Conservation (phyloP, 441 rosid species). For the Oxalis stricta region DNA sequence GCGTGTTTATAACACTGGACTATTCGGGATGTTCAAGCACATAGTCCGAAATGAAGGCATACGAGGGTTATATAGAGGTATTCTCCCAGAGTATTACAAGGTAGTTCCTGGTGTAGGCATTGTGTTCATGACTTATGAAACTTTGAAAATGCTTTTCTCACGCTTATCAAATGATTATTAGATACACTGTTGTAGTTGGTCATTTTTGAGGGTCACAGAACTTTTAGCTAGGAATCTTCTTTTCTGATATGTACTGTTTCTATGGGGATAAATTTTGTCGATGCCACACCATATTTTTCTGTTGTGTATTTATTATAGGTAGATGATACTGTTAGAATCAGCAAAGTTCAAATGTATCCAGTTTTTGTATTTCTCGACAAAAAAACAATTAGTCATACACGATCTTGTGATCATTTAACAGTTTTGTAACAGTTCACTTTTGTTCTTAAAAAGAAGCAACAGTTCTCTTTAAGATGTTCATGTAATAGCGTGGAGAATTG, state of each 20-base stretch:
- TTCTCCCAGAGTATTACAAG: constrained; percentile 88
- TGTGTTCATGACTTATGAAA: constrained; percentile 80
- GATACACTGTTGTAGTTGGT: background rate
- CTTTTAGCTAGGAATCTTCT: no score
- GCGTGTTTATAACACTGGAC: constrained; percentile 53
- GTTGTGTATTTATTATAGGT: constrained; percentile 20
- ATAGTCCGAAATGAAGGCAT: constrained; percentile 67
- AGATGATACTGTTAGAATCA: background rate
- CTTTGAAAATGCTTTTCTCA: constrained; percentile 43
- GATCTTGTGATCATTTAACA: no score
- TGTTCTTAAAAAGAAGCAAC: no score
- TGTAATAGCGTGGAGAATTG: no score
- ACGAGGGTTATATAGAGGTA: constrained; percentile 81
- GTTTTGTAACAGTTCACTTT: no score
- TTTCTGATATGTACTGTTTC: background rate
- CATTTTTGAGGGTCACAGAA: no score
- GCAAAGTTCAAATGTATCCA: constrained; percentile 4
- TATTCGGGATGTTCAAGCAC: constrained; percentile 55
- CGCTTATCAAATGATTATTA: constrained; percentile 15
- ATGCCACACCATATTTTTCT: constrained; percentile 18
- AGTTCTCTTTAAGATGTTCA: no score
- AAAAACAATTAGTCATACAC: no score
- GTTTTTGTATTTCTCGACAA: no score
- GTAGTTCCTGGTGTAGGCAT: constrained; percentile 93
- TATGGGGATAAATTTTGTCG: constrained; percentile 35